Evolutionary conservation across 1,139 yeast species (phyloP), one percentile per base, ranked within the genome.

Genomic region (Trichomonascaceae sp.): DNA sequence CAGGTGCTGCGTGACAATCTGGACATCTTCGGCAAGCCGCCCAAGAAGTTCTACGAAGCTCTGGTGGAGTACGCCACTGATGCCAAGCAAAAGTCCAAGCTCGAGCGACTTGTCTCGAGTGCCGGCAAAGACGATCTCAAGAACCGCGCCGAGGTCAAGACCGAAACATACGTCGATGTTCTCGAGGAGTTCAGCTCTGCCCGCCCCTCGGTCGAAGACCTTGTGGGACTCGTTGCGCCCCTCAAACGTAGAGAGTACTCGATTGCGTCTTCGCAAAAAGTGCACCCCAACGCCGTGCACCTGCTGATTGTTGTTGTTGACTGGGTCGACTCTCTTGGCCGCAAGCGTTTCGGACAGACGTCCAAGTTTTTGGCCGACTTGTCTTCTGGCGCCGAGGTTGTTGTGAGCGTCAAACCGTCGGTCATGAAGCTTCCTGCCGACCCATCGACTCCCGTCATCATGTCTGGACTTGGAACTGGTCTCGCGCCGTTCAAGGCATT

Each of bases 381-480:
- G 52, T 51, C 62, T 9, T 67, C 81, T 43, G 97, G 96, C 29
- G 70, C 79, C 35, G 95, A 84, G 57, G 68, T 89, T 39, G 93
- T 85, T 37, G 98, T 89, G 13, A 76, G 92, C 44, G 96, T 89
- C 37, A 89, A 89, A 61, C 95, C 97, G 15, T 84, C 96, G 11
- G 96, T 89, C 31, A 85, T 89, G 96, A 87, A 87, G 63, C 68
- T 87, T 43, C 97, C 98, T 40, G 80, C 89, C 47, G 68, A 73
- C 43, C 69, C 94, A 8, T 71, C 76, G 31, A 92, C 82, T 56
- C 97, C 98, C 20, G 79, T 89, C 48, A 76, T 89, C 43, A 87
- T 89, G 97, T 78, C 94, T 45, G 98, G 98, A 50, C 69, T 89
- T 46, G 98, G 98, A 61, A 89, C 98, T 37, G 98, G 98, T 43